A percentile compares a stretch with the other conserved stretches of the same genome.
phyloP scores from a whole-genome alignment of 768 basidiomycete genomes.

The Lentinula boryana region DNA sequence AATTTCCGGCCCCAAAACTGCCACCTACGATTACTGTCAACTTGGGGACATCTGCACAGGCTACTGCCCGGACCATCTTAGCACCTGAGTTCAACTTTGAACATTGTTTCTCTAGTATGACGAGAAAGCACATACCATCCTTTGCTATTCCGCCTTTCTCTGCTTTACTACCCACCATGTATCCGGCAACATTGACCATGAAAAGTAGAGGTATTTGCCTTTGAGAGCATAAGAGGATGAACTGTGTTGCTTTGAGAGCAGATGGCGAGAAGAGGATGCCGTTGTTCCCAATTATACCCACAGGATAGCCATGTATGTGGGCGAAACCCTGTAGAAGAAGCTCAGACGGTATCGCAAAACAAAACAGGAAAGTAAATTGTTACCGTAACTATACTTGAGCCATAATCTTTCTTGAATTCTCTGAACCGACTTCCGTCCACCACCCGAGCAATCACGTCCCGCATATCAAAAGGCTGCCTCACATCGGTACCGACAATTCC shows the following conservation, averaged over 20 bases:
- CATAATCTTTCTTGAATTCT: constrained; percentile 97
- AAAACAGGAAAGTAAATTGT: constrained; percentile 13
- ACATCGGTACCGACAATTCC: constrained; percentile 90
- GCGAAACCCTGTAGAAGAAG: constrained; percentile 69
- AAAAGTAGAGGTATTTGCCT: constrained; percentile 85
- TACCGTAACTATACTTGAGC: constrained; percentile 84
- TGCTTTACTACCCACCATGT: constrained; percentile 96
- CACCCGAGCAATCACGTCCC: constrained; percentile 86
- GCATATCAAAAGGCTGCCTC: constrained; percentile 87
- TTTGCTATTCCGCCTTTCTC: constrained; percentile 94
- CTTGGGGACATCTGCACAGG: constrained; percentile 92
- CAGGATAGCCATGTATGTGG: constrained; percentile 80
- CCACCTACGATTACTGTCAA: constrained; percentile 90
- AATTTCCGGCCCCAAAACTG: constrained; percentile 93
- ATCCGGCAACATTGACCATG: constrained; percentile 93
- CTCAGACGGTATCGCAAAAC: neutral
- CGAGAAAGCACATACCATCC: constrained; percentile 44
- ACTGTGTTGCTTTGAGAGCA: constrained; percentile 91
- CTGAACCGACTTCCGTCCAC: constrained; percentile 90
- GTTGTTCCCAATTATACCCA: constrained; percentile 92
- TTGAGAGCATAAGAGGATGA: constrained; percentile 92
- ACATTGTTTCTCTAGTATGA: neutral
- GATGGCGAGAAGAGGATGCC: constrained; percentile 93
- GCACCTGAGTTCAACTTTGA: constrained; percentile 40
- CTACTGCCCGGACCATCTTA: constrained; percentile 95